These are phyloP conservation scores for Dittrichia graveolens DNA, from an alignment of 129 eudicot genomes.

Conservation along the genomic window DNA sequence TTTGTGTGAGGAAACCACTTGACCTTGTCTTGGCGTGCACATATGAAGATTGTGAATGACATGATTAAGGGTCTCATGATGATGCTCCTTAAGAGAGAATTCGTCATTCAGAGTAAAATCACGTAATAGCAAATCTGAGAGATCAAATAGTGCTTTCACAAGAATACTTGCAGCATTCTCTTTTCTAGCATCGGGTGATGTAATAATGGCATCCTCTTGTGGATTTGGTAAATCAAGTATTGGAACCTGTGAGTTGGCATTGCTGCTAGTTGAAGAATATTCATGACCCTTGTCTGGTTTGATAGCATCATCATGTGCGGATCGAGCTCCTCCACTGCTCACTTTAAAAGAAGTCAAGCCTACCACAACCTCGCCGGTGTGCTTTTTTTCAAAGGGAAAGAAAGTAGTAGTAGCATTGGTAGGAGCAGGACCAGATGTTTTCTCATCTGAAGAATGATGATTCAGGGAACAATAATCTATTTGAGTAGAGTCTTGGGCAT, in stretches of 20 bases:
- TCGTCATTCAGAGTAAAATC: constrained; percentile 30
- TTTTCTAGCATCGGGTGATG: constrained; percentile 1
- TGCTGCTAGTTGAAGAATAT: too few species aligned
- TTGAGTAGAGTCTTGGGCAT: neutral
- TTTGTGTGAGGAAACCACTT: constrained; percentile 1
- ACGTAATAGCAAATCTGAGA: constrained; percentile 50
- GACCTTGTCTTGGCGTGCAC: constrained; percentile 33
- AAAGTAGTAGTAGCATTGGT: neutral
- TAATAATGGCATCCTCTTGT: constrained; percentile 22
- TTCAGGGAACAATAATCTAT: too few species aligned
- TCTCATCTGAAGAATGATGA: neutral
- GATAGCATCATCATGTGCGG: neutral
- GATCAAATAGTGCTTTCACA: constrained; percentile 44
- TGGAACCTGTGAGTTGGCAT: constrained; percentile 12
- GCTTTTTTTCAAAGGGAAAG: neutral
- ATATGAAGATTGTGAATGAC: constrained; percentile 49
- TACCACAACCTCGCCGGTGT: neutral
- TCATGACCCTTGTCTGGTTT: neutral
- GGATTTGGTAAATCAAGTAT: neutral
- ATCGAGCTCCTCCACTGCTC: neutral
- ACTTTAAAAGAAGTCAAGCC: constrained; percentile 1
- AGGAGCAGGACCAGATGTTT: neutral
- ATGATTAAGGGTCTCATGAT: constrained; percentile 40
- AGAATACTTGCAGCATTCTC: constrained; percentile 42
- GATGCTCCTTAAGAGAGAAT: constrained; percentile 33